Evolutionary conservation across 345 rosid species (phyloP).

Genomic region (Salix udensis): DNA sequence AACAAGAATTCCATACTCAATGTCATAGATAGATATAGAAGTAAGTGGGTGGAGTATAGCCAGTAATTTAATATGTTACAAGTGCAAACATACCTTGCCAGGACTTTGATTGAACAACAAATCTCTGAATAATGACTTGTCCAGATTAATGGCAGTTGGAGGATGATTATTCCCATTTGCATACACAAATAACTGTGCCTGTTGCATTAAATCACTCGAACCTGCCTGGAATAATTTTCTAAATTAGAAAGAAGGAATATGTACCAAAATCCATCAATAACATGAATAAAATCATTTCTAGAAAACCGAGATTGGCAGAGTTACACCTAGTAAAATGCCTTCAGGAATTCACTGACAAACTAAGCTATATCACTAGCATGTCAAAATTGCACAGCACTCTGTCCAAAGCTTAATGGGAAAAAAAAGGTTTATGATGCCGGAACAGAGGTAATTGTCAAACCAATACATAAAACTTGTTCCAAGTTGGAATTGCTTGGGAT

Average conservation of each 20-base stretch:
- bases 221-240: constrained; percentile 49
- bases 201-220: constrained; percentile 62
- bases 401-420: background rate
- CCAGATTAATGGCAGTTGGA: constrained; percentile 87
- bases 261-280: background rate
- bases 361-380: background rate
- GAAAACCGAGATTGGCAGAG: background rate
- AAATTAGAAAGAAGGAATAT: background rate
- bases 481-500: background rate
- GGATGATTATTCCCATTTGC: constrained; percentile 70
- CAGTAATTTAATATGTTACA: background rate
- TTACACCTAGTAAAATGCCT: background rate
- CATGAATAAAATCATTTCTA: constrained; percentile 1
- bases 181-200: constrained; percentile 73
- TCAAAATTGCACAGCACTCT: background rate
- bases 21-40: no score
- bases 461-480: background rate
- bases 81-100: constrained; percentile 53
- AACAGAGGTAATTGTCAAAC: background rate
- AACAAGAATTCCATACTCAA: background rate
- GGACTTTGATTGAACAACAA: constrained; percentile 83
- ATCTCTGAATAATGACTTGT: constrained; percentile 67
- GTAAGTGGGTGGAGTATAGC: no score
- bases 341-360: background rate
- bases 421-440: background rate